These are phyloP conservation scores for Globisporangium cylindrosporum DNA, from an alignment of 352 stramenopile genomes.

Conservation along the genomic window DNA sequence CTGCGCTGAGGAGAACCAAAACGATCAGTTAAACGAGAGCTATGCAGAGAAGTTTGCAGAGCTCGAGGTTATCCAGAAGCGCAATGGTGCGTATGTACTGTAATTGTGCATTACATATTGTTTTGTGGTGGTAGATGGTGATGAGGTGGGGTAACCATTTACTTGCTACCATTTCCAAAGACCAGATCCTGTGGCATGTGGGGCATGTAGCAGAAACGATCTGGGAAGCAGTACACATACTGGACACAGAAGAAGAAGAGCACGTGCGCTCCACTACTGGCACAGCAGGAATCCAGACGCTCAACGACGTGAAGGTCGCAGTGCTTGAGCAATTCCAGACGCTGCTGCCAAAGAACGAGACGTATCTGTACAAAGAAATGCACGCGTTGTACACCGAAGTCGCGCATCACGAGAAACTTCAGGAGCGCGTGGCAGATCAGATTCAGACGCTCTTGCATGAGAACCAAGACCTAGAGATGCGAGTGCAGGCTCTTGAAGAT, in stretches of 20 bases:
- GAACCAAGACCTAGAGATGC: conserved; percentile 15
- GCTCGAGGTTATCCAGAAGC: not conserved
- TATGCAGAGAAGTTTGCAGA: not conserved
- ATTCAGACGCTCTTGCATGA: conserved; percentile 11
- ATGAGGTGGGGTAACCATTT: not conserved
- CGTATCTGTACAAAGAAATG: conserved; percentile 29
- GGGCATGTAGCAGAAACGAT: conserved; percentile 20
- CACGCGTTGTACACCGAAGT: conserved; percentile 27
- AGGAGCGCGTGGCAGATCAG: conserved; percentile 2
- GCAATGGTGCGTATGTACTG: conserved; percentile 4
- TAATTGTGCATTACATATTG: not conserved
- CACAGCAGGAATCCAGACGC: not conserved
- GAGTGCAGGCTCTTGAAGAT: not conserved
- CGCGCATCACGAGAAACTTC: conserved; percentile 12
- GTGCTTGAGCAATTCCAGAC: conserved; percentile 21
- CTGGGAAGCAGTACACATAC: conserved; percentile 16
- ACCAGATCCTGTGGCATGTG: conserved; percentile 26
- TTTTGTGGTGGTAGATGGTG: not conserved
- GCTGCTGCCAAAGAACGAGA: conserved; percentile 18
- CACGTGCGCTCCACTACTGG: too few species aligned
- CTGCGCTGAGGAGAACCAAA: not conserved
- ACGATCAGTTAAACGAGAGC: not conserved
- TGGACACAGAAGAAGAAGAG: not conserved
- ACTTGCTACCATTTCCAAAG: not conserved
- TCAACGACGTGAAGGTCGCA: conserved; percentile 16